Conservation (phyloP, 2,329 filamentous ascomycete species). For the Cladobotryum protrusum region DNA sequence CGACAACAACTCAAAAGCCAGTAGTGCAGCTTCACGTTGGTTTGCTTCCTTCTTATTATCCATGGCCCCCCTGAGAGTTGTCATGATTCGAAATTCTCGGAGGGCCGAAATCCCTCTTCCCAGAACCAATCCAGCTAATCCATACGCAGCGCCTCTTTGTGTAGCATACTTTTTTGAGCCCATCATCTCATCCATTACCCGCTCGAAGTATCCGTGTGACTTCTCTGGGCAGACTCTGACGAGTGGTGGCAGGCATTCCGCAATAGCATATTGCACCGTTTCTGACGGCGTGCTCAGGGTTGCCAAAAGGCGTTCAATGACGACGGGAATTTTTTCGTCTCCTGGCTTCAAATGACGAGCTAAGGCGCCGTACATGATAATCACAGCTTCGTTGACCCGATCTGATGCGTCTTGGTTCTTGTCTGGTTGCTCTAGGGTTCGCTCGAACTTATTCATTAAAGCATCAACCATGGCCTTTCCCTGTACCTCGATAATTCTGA, state of each 20-base stretch:
- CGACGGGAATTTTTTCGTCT: conserved; percentile 81
- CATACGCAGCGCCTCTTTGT: conserved; percentile 89
- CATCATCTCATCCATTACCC: conserved; percentile 75
- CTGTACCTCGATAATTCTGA: conserved; percentile 70
- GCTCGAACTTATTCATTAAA: conserved; percentile 88
- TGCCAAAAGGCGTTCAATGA: conserved; percentile 77
- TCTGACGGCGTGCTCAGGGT: conserved; percentile 94
- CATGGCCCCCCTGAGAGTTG: conserved; percentile 70
- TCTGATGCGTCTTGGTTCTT: conserved; percentile 77
- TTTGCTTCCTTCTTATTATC: conserved; percentile 94
- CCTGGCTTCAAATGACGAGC: conserved; percentile 79
- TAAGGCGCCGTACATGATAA: conserved; percentile 93
- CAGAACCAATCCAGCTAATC: conserved; percentile 80
- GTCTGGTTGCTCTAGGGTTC: conserved; percentile 77
- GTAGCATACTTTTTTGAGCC: conserved; percentile 87
- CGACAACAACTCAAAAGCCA: conserved; percentile 87
- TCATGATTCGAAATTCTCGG: conserved; percentile 79
- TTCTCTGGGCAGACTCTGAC: conserved; percentile 74
- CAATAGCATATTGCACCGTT: conserved; percentile 92
- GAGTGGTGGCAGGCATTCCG: conserved; percentile 88
- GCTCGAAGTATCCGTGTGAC: conserved; percentile 70
- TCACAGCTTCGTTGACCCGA: conserved; percentile 91
- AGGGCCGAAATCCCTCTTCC: conserved; percentile 81
- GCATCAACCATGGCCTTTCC: conserved; percentile 79
- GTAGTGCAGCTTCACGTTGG: conserved; percentile 78